These are phyloP conservation scores for Alternaria triticina DNA, from an alignment of 2,329 filamentous ascomycete species.

Conservation along the genomic window DNA sequence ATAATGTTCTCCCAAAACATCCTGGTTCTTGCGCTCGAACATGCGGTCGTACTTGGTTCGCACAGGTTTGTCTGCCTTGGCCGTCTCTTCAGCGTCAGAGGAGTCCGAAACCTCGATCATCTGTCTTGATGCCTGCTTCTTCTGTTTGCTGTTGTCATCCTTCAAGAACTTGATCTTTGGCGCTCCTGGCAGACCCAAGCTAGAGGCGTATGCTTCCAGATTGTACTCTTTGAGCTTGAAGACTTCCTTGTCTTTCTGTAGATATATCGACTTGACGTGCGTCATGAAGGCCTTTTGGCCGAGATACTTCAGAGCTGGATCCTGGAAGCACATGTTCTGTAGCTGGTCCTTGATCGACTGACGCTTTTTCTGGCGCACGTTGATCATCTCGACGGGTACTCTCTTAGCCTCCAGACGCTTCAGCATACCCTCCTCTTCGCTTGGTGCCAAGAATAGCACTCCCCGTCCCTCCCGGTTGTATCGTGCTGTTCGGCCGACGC, in stretches of 20 bases:
- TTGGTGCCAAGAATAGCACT: slow-evolving; percentile 89
- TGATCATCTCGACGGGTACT: slow-evolving; percentile 85
- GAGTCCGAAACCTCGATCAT: slow-evolving; percentile 65
- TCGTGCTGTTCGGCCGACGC: slow-evolving; percentile 91
- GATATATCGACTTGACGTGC: slow-evolving; percentile 81
- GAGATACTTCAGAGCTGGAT: slow-evolving; percentile 90
- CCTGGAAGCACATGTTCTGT: slow-evolving; percentile 95
- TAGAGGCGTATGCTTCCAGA: slow-evolving; percentile 83
- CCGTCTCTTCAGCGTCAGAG: slow-evolving; percentile 61
- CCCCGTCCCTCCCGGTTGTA: slow-evolving; percentile 88
- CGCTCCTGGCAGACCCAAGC: slow-evolving; percentile 86
- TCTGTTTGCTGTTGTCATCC: slow-evolving; percentile 82
- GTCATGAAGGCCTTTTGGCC: slow-evolving; percentile 96
- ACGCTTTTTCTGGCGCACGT: slow-evolving; percentile 88
- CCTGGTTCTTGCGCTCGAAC: slow-evolving; percentile 97
- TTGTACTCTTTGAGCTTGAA: slow-evolving; percentile 86
- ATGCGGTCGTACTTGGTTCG: slow-evolving; percentile 97
- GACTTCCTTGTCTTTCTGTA: slow-evolving; percentile 90
- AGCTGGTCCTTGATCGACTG: slow-evolving; percentile 82
- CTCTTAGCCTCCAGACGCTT: slow-evolving; percentile 85
- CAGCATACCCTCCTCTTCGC: slow-evolving; percentile 91
- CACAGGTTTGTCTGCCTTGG: slow-evolving; percentile 68
- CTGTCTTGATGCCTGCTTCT: slow-evolving; percentile 83
- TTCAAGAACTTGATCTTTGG: slow-evolving; percentile 94
- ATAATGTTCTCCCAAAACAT: slow-evolving; percentile 93